A percentile compares a stretch with the other conserved stretches of the same genome.
phyloP scores from a whole-genome alignment of 495 filamentous ascomycete species.

The Bombardia bombarda region DNA sequence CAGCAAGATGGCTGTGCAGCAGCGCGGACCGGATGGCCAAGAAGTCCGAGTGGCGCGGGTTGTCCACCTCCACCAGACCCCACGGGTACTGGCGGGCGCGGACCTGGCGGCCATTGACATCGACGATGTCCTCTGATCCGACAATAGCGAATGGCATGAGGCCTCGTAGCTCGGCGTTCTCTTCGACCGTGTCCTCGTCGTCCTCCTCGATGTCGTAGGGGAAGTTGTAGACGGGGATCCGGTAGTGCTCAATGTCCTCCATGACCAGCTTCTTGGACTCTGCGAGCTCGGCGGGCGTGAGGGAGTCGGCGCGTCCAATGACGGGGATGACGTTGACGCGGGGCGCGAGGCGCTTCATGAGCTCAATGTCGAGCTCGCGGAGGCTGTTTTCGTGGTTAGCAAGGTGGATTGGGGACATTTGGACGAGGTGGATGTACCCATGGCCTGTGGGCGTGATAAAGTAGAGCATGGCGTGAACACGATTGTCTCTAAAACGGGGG shows the following conservation, averaged over 20 bases:
- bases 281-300: slow-evolving; percentile 91
- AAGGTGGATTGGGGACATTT: not conserved
- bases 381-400: slow-evolving; percentile 50
- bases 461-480: slow-evolving; percentile 95
- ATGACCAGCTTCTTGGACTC: slow-evolving; percentile 99
- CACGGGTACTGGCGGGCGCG: slow-evolving; percentile 96
- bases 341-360: slow-evolving; percentile 98
- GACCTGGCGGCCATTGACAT: slow-evolving; percentile 86
- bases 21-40: slow-evolving; percentile 93
- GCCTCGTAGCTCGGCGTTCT: slow-evolving; percentile 93
- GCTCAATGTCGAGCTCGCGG: slow-evolving; percentile 95
- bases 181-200: slow-evolving; percentile 97
- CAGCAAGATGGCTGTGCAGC: slow-evolving; percentile 92
- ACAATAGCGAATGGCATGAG: slow-evolving; percentile 99
- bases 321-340: slow-evolving; percentile 99
- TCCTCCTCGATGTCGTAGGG: slow-evolving; percentile 99
- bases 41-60: slow-evolving; percentile 98
- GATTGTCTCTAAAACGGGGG: slow-evolving; percentile 96
- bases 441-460: slow-evolving; percentile 99
- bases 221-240: slow-evolving; percentile 99
- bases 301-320: slow-evolving; percentile 94
- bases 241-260: slow-evolving; percentile 99
- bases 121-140: slow-evolving; percentile 88
- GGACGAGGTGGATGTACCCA: slow-evolving; percentile 48
- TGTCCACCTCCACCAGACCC: slow-evolving; percentile 98